Percentiles rank a stretch among this genome's conserved stretches.
These are phyloP conservation scores for Arthrobotrys conoides DNA, from an alignment of 2,329 filamentous ascomycete genomes.

Conservation along the genomic window DNA sequence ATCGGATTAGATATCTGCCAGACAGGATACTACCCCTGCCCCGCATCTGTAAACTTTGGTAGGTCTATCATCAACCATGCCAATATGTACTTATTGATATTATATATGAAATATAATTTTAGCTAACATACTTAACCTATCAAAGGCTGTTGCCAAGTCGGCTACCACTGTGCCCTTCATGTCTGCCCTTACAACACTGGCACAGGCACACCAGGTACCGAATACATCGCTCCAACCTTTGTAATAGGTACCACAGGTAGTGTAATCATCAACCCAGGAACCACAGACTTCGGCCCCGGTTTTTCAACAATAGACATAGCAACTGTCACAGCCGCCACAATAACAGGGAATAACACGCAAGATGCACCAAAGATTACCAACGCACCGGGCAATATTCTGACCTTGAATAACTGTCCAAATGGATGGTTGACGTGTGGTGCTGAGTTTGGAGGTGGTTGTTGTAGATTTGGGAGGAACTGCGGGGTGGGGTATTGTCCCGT, in stretches of 20 bases:
- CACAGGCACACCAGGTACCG: conserved; percentile 35
- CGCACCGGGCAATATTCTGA: conserved; percentile 40
- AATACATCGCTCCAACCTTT: conserved; percentile 33
- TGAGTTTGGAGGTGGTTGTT: conserved; percentile 48
- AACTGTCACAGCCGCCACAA: conserved; percentile 15
- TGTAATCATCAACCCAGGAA: conserved; percentile 5
- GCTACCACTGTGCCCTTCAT: conserved; percentile 43
- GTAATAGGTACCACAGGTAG: conserved; percentile 20
- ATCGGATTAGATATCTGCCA: conserved; percentile 51
- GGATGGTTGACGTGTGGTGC: conserved; percentile 47
- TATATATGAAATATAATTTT: not conserved
- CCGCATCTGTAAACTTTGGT: conserved; percentile 45
- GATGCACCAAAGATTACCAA: conserved; percentile 42
- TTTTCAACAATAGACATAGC: conserved; percentile 52
- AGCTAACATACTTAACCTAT: not conserved
- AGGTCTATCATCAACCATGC: not conserved
- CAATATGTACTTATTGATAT: no score
- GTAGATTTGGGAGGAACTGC: conserved; percentile 39
- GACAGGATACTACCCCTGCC: conserved; percentile 49
- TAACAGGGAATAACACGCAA: conserved; percentile 13
- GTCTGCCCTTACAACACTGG: conserved; percentile 49
- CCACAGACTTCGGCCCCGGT: conserved; percentile 34
- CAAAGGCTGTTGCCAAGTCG: conserved; percentile 55
- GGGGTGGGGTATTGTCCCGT: conserved; percentile 54
- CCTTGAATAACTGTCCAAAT: conserved; percentile 28